Conservation (phyloP, 768 basidiomycete genomes). For the Austroboletus eburneus region DNA sequence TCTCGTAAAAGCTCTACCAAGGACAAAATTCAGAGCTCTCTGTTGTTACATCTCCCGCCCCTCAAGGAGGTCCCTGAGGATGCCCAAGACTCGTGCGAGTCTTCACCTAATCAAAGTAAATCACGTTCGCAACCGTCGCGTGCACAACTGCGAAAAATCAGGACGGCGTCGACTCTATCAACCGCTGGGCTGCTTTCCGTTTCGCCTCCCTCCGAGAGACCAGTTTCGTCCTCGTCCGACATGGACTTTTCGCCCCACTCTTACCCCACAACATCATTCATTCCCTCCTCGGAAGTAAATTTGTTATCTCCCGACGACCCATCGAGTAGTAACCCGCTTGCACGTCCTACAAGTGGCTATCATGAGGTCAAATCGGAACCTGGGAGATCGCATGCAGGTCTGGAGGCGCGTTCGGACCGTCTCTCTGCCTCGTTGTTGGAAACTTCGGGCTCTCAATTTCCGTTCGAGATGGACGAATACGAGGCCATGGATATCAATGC, state of each 20-base stretch:
- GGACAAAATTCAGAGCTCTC: constrained; percentile 9
- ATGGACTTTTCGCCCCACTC: constrained; percentile 12
- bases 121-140: background rate
- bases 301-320: background rate
- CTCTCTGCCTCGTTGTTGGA: background rate
- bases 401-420: background rate
- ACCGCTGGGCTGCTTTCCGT: constrained; percentile 17
- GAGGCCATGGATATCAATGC: constrained; percentile 58
- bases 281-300: constrained; percentile 2
- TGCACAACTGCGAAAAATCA: background rate
- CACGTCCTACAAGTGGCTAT: background rate
- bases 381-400: background rate
- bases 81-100: background rate
- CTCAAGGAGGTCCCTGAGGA: background rate
- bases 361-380: constrained; percentile 7
- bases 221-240: constrained; percentile 9
- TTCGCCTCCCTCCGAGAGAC: constrained; percentile 20
- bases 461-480: constrained; percentile 48
- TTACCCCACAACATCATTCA: constrained; percentile 4
- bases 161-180: constrained; percentile 13
- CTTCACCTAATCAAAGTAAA: background rate
- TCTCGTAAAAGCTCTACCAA: constrained; percentile 30
- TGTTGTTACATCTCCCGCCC: background rate
- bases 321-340: background rate
- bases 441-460: background rate